Percentiles rank a stretch among this genome's conserved stretches.
phyloP scores from a whole-genome alignment of 139 green algal species.

The Yamagishiella unicocca region DNA sequence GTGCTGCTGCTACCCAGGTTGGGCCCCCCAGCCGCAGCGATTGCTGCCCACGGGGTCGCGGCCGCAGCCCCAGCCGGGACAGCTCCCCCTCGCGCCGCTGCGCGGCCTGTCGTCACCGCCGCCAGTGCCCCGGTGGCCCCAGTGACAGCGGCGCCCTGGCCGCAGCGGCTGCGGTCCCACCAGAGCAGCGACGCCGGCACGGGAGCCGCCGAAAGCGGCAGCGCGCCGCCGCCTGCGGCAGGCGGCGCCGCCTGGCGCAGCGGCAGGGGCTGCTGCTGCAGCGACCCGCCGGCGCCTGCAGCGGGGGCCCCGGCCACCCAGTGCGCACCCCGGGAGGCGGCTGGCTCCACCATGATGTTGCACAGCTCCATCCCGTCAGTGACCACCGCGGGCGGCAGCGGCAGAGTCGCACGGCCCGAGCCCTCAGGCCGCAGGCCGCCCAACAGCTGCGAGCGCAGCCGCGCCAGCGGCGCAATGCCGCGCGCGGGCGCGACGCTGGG shows the following conservation, averaged over 20 bases:
- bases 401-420: constrained; percentile 24
- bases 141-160: neutral
- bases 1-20: too few species aligned
- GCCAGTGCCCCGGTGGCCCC: too few species aligned
- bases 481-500: neutral
- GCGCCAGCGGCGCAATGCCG: neutral
- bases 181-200: neutral
- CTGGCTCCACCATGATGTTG: constrained; percentile 33
- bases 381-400: constrained; percentile 11
- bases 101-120: too few species aligned
- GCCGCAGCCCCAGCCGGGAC: too few species aligned
- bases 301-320: neutral
- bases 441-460: neutral
- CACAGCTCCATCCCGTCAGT: constrained; percentile 26
- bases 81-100: too few species aligned
- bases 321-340: too few species aligned
- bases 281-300: neutral
- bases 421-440: neutral
- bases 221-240: neutral
- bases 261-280: neutral
- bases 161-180: neutral
- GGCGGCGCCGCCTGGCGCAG: neutral
- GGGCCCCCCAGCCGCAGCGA: too few species aligned
- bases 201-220: neutral
- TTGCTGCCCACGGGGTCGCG: too few species aligned